Conservation (phyloP, 495 filamentous ascomycete genomes). For the Podospora appendiculata region DNA sequence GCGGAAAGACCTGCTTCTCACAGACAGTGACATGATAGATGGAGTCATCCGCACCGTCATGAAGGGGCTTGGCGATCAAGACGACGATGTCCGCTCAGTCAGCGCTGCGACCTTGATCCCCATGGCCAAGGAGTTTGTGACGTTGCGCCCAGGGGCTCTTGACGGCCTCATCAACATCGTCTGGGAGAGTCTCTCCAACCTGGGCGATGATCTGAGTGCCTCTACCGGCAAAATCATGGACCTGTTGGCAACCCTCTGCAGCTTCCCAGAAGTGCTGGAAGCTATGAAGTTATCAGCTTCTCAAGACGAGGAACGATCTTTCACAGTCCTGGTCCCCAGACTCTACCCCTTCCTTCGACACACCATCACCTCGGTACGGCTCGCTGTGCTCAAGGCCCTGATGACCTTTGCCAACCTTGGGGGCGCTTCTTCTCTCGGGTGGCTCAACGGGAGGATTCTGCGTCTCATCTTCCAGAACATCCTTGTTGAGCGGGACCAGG, state of each 20-base stretch:
- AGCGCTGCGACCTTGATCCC: constrained; percentile 95
- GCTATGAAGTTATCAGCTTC: constrained; percentile 90
- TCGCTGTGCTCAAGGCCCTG: constrained; percentile 85
- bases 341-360: constrained; percentile 95
- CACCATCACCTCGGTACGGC: constrained; percentile 90
- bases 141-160: constrained; percentile 66
- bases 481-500: constrained; percentile 82
- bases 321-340: constrained; percentile 83
- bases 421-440: constrained; percentile 74
- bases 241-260: constrained; percentile 87
- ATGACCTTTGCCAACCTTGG: constrained; percentile 86
- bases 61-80: constrained; percentile 82
- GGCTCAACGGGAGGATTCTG: constrained; percentile 84
- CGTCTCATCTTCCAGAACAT: constrained; percentile 91
- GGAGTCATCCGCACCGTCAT: constrained; percentile 88
- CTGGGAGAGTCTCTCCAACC: constrained; percentile 91
- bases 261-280: constrained; percentile 84
- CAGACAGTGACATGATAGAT: constrained; percentile 78
- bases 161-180: constrained; percentile 83
- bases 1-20: constrained; percentile 80
- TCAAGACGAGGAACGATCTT: constrained; percentile 75
- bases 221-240: constrained; percentile 99
- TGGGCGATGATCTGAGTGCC: constrained; percentile 92
- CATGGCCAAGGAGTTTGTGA: constrained; percentile 89
- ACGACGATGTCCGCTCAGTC: constrained; percentile 94